Evolutionary conservation across 2,329 filamentous ascomycete genomes (phyloP), one percentile per base, ranked within the genome.

Genomic region (Cyphellophora attinorum): DNA sequence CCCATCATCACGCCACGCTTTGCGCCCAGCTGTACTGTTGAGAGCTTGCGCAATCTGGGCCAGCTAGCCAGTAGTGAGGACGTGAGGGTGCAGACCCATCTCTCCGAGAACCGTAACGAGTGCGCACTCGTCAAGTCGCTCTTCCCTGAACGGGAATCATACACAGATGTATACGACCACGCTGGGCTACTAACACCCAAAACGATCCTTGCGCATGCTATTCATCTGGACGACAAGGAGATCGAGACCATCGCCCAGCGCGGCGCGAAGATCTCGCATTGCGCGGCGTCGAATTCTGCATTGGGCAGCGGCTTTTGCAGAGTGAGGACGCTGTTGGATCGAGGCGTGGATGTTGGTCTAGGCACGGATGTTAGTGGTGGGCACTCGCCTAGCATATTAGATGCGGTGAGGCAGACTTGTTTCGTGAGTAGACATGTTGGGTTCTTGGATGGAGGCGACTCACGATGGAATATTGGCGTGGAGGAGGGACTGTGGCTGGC

Each of bases 351-450:
- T 0, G 77, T 95, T 5, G 89, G 91, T 0, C 62, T 98, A 0
- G 91, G 91, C 0, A 96, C 89, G 0, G 91, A 98, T 56, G 77
- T 96, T 38, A 83, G 76, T 48, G 91, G 89, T 3, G 91, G 91
- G 0, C 95, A 89, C 55, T 83, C 77, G 36, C 71, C 84, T 0
- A 84, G 76, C 41, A 73, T 96, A 6, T 70, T 96, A 0, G 83
- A 91, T 46, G 79, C 85, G n/a, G 84, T 79, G 28, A 64, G 88
- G 11, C 83, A 91, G 51, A 85, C 89, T 0, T 72, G 77, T 33
- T 70, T 94, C 41, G 84, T 89, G 1, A 85, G 78, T 44, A 66
- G 88, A 18, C 81, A 65, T 62, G 82, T 30, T 72, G 79, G 15
- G 74, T 84, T 67, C 55, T 48, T 10, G 40, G 3, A 46, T 27